These are phyloP conservation scores for Kockiozyma suomiensis DNA, from an alignment of 805 yeast genomes.

Conservation along the genomic window DNA sequence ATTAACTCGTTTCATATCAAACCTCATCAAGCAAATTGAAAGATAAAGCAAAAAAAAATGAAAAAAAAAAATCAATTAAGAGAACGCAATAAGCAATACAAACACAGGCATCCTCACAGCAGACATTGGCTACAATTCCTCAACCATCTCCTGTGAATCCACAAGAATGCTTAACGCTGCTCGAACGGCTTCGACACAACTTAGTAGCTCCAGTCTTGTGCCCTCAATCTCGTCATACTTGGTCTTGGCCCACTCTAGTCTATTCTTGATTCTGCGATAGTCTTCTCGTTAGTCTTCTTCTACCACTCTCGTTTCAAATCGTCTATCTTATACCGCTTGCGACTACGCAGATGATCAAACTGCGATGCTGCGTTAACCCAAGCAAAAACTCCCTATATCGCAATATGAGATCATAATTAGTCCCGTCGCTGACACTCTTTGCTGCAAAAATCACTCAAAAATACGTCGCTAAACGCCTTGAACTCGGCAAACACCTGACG, in stretches of 20 bases:
- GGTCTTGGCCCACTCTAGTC: constrained; percentile 22
- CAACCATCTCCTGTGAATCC: neutral
- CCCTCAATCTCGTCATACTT: constrained; percentile 17
- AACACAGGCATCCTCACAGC: neutral
- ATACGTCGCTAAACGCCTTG: constrained; percentile 17
- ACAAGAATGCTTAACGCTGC: constrained; percentile 21
- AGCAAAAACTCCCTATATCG: constrained; percentile 11
- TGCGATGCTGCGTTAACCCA: constrained; percentile 23
- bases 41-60: too few species aligned
- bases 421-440: too few species aligned
- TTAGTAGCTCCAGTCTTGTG: constrained; percentile 15
- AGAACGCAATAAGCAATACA: neutral
- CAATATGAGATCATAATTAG: neutral
- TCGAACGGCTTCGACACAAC: constrained; percentile 24
- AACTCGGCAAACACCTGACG: constrained; percentile 16
- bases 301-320: neutral
- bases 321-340: constrained; percentile 19
- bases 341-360: constrained; percentile 22
- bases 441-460: neutral
- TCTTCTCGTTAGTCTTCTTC: neutral
- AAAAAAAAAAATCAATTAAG: neutral
- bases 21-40: neutral
- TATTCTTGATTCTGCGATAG: constrained; percentile 10
- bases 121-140: neutral
- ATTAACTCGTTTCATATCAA: too few species aligned